phyloP scores from a whole-genome alignment of 768 basidiomycete genomes.

The Leccinum barrowsii region DNA sequence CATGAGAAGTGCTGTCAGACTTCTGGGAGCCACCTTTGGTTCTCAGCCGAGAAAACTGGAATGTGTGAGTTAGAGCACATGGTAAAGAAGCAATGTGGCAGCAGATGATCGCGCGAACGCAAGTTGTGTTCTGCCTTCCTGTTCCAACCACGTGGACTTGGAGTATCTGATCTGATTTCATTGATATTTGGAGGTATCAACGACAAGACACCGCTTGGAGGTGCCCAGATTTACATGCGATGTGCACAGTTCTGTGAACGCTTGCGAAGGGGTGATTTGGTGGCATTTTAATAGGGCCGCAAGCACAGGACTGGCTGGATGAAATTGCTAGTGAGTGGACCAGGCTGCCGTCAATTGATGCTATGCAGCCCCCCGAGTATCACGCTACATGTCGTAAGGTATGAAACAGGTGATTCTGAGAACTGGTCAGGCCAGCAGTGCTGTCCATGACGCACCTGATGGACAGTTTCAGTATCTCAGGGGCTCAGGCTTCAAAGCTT shows the following conservation, averaged over 20 bases:
- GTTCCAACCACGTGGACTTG: not conserved
- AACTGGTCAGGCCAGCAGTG: not conserved
- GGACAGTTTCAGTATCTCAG: not conserved
- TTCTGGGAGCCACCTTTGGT: not conserved
- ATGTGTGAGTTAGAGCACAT: not conserved
- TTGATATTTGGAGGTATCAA: not conserved
- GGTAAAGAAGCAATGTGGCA: not conserved
- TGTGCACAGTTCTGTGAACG: not conserved
- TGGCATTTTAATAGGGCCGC: not conserved
- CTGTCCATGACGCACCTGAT: not conserved
- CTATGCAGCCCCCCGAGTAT: not conserved
- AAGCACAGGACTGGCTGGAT: not conserved
- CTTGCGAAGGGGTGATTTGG: not conserved
- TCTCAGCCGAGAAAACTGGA: not conserved
- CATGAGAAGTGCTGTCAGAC: not conserved
- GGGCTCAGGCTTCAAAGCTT: not conserved
- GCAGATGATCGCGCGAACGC: not conserved
- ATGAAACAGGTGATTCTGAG: not conserved
- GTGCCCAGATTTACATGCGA: not conserved
- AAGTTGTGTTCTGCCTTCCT: not conserved
- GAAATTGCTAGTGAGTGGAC: not conserved
- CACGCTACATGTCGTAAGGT: slow-evolving; percentile 6
- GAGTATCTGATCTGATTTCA: not conserved
- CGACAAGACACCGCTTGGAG: not conserved
- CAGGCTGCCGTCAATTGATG: not conserved